A percentile compares a stretch with the other conserved stretches of the same genome.
Conservation (phyloP, 2,329 filamentous ascomycete species). For the Alternaria brassicae region DNA sequence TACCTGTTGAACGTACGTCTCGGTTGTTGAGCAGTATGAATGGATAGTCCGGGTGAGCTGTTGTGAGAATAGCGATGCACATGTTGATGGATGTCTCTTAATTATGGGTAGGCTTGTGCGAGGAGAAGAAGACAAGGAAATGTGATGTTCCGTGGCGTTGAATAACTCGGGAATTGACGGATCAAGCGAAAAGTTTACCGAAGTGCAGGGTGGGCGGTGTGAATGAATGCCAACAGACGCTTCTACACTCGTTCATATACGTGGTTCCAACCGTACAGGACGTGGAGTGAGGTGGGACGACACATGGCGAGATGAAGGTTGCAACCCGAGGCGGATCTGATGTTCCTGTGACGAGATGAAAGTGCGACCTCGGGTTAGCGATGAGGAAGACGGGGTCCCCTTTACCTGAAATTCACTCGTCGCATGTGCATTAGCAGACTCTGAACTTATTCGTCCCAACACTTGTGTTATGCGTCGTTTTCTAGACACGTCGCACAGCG, state of each 20-base stretch:
- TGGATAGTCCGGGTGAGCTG: conserved; percentile 58
- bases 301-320: conserved; percentile 21
- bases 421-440: background rate
- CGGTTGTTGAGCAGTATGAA: conserved; percentile 61
- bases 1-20: conserved; percentile 46
- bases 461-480: background rate
- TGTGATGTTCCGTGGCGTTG: conserved; percentile 10
- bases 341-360: conserved; percentile 15
- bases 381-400: background rate
- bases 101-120: background rate
- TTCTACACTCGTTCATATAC: conserved; percentile 36
- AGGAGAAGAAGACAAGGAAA: background rate
- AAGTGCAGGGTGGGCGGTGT: conserved; percentile 35
- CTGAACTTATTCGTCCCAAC: background rate
- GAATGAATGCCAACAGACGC: conserved; percentile 28
- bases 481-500: conserved; percentile 7
- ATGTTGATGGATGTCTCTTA: conserved; percentile 27
- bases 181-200: conserved; percentile 10
- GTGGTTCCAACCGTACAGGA: conserved; percentile 33
- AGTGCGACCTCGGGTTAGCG: background rate
- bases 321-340: conserved; percentile 8
- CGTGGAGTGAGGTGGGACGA: conserved; percentile 43
- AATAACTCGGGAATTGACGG: conserved; percentile 22
- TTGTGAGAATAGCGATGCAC: conserved; percentile 60
- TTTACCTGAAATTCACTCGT: background rate